Evolutionary conservation across 2,329 filamentous ascomycete species (phyloP).

Genomic region (Tympanopsis confertula): DNA sequence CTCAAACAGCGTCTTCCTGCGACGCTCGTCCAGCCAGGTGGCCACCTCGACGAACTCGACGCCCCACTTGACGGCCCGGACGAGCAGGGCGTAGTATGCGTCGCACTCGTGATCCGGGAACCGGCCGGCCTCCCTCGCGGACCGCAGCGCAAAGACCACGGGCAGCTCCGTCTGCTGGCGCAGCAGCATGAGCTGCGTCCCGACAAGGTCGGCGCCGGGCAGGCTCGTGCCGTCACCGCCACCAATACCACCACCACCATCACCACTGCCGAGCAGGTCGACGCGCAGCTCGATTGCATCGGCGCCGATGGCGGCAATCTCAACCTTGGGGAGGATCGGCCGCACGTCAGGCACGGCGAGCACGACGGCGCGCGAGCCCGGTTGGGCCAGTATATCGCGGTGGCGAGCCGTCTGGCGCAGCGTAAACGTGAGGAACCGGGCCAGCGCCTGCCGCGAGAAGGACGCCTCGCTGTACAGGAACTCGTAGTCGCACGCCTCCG

Average conservation of each 20-base stretch:
- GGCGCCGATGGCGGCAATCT: constrained; percentile 75
- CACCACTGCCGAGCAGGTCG: constrained; percentile 70
- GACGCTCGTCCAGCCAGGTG: constrained; percentile 66
- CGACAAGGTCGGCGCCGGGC: constrained; percentile 70
- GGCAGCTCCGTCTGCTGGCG: constrained; percentile 69
- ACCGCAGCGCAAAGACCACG: constrained; percentile 86
- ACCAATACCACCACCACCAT: too few species aligned
- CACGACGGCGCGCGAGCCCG: constrained; percentile 72
- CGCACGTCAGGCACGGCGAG: constrained; percentile 81
- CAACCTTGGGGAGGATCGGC: constrained; percentile 70
- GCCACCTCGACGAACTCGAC: constrained; percentile 91
- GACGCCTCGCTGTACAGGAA: constrained; percentile 68
- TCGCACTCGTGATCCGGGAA: constrained; percentile 69
- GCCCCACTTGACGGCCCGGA: constrained; percentile 67
- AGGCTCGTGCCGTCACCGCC: constrained; percentile 49
- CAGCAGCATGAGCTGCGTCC: constrained; percentile 69
- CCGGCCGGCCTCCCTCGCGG: constrained; percentile 71
- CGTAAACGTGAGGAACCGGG: constrained; percentile 68
- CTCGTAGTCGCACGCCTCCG: constrained; percentile 70
- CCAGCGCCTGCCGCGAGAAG: constrained; percentile 64
- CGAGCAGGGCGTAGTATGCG: constrained; percentile 66
- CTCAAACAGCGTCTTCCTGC: constrained; percentile 58
- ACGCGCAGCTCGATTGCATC: constrained; percentile 93
- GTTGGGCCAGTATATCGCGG: constrained; percentile 65
- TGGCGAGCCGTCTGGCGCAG: constrained; percentile 71